phyloP scores from a whole-genome alignment of 2,329 filamentous ascomycete genomes.

The Arthroderma sp. region DNA sequence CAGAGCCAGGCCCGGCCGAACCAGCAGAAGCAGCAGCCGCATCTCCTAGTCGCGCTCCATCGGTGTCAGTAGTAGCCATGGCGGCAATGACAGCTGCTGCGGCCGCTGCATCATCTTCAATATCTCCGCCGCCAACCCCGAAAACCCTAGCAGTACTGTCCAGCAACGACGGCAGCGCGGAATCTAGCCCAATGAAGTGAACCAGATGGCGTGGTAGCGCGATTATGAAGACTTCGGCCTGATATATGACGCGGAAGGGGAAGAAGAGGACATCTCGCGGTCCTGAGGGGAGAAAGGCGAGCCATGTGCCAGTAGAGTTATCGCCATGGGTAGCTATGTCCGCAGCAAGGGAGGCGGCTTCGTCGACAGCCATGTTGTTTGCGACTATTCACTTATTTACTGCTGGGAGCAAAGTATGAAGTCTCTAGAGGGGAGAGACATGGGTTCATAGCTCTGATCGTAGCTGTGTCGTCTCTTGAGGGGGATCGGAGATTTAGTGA shows the following conservation, averaged over 20 bases:
- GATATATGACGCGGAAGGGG: slow-evolving; percentile 15
- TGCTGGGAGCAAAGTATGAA: not conserved
- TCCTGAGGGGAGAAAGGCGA: not conserved
- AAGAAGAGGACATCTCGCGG: slow-evolving; percentile 9
- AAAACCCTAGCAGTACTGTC: slow-evolving; percentile 6
- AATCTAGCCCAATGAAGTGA: slow-evolving; percentile 12
- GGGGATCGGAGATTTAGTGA: not conserved
- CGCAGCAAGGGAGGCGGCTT: not conserved
- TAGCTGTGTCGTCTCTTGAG: not conserved
- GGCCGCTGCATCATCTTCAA: slow-evolving; percentile 2
- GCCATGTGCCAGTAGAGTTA: not conserved
- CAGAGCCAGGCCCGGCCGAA: slow-evolving; percentile 14
- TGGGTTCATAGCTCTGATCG: not conserved
- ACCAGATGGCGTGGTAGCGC: slow-evolving; percentile 12
- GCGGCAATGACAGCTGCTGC: slow-evolving; percentile 14
- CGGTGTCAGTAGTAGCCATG: slow-evolving; percentile 28
- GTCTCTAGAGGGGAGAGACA: not conserved
- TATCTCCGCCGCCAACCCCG: not conserved
- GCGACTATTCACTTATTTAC: not conserved
- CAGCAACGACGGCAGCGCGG: slow-evolving; percentile 6
- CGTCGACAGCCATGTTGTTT: not conserved
- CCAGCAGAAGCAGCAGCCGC: slow-evolving; percentile 24
- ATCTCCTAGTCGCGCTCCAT: slow-evolving; percentile 14
- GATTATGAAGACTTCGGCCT: slow-evolving; percentile 14
- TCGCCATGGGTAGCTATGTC: not conserved